Conservation (phyloP, 2,329 filamentous ascomycete species). For the Plenodomus tracheiphilus region DNA sequence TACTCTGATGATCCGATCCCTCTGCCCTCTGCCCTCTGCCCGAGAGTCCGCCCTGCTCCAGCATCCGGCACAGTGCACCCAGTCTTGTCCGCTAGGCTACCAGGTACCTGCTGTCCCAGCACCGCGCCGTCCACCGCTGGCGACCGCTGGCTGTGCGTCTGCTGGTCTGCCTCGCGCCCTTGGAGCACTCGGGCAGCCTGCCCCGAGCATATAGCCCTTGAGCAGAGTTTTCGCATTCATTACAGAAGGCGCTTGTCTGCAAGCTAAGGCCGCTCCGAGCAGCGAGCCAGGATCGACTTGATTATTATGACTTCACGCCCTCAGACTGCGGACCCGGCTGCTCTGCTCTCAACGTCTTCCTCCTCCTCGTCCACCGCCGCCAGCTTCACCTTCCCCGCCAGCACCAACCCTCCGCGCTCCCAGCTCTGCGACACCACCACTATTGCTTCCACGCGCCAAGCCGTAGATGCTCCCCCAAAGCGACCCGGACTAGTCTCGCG, state of each 20-base stretch:
- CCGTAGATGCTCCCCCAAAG: conserved; percentile 33
- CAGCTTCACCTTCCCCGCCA: conserved; percentile 16
- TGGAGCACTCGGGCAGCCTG: conserved; percentile 32
- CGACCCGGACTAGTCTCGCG: conserved; percentile 40
- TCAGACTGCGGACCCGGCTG: conserved; percentile 23
- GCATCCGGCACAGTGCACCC: neutral
- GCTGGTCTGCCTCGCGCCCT: conserved; percentile 3
- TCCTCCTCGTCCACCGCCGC: conserved; percentile 10
- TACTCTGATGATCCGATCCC: neutral
- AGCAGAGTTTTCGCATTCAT: conserved; percentile 42
- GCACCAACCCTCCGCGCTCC: conserved; percentile 5
- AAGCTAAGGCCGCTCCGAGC: conserved; percentile 36
- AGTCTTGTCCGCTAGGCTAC: conserved; percentile 1
- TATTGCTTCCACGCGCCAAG: conserved; percentile 22
- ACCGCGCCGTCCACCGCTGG: conserved; percentile 31
- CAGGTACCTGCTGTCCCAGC: conserved; percentile 17
- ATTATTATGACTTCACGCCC: conserved; percentile 43
- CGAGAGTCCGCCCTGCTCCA: neutral
- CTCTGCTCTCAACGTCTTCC: conserved; percentile 16
- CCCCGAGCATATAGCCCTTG: conserved; percentile 33
- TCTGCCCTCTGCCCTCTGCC: too few species aligned
- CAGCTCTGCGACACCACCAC: conserved; percentile 15
- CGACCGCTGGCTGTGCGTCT: conserved; percentile 16
- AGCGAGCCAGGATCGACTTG: conserved; percentile 31
- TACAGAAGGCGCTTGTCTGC: conserved; percentile 32